Evolutionary conservation across 208 protist species (phyloP).

Genomic region (Vickermania spadyakhi): DNA sequence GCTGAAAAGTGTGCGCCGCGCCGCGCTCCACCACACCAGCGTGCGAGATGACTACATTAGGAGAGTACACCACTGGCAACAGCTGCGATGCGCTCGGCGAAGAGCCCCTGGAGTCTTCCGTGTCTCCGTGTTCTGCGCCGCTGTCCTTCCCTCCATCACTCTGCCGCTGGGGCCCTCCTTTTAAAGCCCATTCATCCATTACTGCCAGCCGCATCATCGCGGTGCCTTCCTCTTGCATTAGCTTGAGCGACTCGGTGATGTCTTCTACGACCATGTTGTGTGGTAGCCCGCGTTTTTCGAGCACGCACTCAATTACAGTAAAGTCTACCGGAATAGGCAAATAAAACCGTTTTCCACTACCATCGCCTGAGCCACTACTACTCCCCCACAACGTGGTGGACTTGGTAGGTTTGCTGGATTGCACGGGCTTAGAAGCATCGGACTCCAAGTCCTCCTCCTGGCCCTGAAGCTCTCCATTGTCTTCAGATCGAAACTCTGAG

Average conservation of each 20-base stretch:
- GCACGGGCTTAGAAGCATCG: constrained; percentile 14
- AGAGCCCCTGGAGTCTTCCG: background rate
- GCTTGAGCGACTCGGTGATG: constrained; percentile 47
- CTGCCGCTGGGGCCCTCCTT: constrained; percentile 6
- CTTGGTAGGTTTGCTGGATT: background rate
- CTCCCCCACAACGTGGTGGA: background rate
- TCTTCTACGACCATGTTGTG: constrained; percentile 82
- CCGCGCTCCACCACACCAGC: constrained; percentile 70
- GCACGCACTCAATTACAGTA: constrained; percentile 65
- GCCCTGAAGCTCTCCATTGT: constrained; percentile 1
- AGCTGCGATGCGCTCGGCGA: constrained; percentile 8
- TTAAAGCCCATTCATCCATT: constrained; percentile 25
- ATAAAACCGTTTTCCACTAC: constrained; percentile 10
- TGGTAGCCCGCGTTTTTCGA: constrained; percentile 73
- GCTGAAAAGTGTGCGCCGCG: constrained; percentile 69
- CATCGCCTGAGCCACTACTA: background rate
- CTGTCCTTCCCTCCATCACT: background rate
- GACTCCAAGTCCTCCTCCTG: constrained; percentile 1
- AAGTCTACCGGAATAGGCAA: constrained; percentile 62
- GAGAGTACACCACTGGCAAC: constrained; percentile 77
- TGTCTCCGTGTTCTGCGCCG: background rate
- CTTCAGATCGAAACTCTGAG: constrained; percentile 10
- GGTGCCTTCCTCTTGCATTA: constrained; percentile 58
- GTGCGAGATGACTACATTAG: constrained; percentile 69
- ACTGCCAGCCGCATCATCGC: constrained; percentile 61